Percentiles rank a stretch among this genome's conserved stretches.
Conservation (phyloP, 1,284 basidiomycete genomes). For the Phellopilus nigrolimitatus region DNA sequence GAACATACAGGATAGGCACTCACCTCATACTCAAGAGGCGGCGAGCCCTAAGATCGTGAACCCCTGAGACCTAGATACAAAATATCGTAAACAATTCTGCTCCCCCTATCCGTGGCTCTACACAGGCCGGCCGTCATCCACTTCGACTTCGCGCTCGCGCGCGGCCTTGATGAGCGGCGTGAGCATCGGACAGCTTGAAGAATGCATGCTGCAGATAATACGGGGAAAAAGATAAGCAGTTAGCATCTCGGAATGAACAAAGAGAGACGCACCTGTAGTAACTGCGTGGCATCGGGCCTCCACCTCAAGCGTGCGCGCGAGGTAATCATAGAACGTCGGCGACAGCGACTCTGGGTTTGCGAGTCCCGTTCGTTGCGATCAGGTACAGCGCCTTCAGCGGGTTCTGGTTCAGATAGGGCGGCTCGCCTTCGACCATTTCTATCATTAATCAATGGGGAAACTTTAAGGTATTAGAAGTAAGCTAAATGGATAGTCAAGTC, state of each 20-base stretch:
- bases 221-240: too few species aligned
- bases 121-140: neutral
- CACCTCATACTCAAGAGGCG: too few species aligned
- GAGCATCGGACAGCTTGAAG: constrained; percentile 83
- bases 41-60: too few species aligned
- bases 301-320: constrained; percentile 88
- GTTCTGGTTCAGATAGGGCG: constrained; percentile 96
- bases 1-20: too few species aligned
- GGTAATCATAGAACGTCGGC: constrained; percentile 85
- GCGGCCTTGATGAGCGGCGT: constrained; percentile 93
- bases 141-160: constrained; percentile 75
- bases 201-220: constrained; percentile 84
- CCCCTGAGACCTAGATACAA: neutral
- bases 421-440: constrained; percentile 99
- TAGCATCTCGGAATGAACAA: constrained; percentile 8
- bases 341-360: constrained; percentile 92
- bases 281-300: constrained; percentile 87
- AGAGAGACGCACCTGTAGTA: constrained; percentile 66
- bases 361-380: constrained; percentile 98
- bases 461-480: constrained; percentile 16
- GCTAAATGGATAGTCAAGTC: neutral
- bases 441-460: too few species aligned
- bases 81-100: neutral
- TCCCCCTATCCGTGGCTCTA: neutral
- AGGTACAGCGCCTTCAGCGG: constrained; percentile 92